Percentiles rank a stretch among this genome's conserved stretches.
These are phyloP conservation scores for Suhomyces yuchorum DNA, from an alignment of 1,139 yeast genomes.

Conservation along the genomic window DNA sequence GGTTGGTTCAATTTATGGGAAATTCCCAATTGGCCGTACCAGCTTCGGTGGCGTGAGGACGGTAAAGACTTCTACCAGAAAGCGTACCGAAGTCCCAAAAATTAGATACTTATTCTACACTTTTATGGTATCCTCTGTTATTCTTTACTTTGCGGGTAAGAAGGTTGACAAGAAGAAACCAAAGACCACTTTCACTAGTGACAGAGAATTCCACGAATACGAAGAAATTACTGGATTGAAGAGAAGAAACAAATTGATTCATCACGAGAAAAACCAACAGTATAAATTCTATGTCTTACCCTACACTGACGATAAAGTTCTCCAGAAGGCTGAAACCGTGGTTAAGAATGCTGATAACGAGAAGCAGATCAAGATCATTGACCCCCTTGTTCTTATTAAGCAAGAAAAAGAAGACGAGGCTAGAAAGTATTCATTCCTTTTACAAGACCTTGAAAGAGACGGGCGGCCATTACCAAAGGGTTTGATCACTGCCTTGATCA, in stretches of 20 bases:
- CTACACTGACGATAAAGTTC: constrained; percentile 26
- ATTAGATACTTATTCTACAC: constrained; percentile 52
- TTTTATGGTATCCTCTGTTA: constrained; percentile 53
- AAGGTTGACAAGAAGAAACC: constrained; percentile 52
- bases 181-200: constrained; percentile 52
- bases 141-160: constrained; percentile 54
- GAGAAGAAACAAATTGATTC: constrained; percentile 52
- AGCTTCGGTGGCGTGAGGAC: neutral
- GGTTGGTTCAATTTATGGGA: neutral
- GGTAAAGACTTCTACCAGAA: neutral
- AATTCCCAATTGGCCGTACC: neutral
- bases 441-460: constrained; percentile 40
- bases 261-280: constrained; percentile 28
- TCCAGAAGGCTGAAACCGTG: constrained; percentile 23
- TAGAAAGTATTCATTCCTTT: constrained; percentile 43
- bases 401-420: constrained; percentile 44
- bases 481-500: constrained; percentile 56
- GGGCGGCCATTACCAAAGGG: constrained; percentile 56
- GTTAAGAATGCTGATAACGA: constrained; percentile 19
- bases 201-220: constrained; percentile 58
- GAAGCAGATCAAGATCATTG: constrained; percentile 49
- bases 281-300: constrained; percentile 51
- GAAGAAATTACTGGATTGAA: constrained; percentile 55
- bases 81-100: constrained; percentile 37
- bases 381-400: constrained; percentile 47